A percentile compares a stretch with the other conserved stretches of the same genome.
Conservation (phyloP, 768 basidiomycete species). For the Cantharellus cinnabarinus region DNA sequence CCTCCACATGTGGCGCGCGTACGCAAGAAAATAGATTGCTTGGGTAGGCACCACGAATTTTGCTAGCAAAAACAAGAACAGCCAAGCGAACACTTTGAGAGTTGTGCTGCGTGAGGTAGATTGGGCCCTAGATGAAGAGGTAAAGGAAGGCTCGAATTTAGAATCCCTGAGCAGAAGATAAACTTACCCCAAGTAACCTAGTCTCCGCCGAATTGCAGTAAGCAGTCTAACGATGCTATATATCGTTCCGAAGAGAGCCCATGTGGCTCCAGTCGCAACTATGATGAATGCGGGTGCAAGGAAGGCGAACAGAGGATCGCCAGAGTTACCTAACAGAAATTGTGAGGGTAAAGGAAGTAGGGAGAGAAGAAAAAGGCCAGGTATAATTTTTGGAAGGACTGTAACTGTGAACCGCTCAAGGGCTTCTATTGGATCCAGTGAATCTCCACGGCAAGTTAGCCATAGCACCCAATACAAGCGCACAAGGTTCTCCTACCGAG, state of each 20-base stretch:
- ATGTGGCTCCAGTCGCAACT: conserved; percentile 17
- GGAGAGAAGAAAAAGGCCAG: conserved; percentile 25
- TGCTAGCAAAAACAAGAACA: background rate
- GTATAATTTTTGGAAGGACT: conserved; percentile 25
- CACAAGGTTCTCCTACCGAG: background rate
- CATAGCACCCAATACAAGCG: background rate
- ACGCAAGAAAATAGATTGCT: background rate
- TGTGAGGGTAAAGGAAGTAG: conserved; percentile 34
- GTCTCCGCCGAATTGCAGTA: background rate
- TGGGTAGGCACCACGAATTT: background rate
- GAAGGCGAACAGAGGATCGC: conserved; percentile 26
- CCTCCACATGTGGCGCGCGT: background rate
- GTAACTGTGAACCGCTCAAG: conserved; percentile 24
- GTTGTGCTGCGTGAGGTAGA: background rate
- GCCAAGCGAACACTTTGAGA: background rate
- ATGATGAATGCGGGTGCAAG: conserved; percentile 38
- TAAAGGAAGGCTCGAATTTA: background rate
- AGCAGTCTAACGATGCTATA: background rate
- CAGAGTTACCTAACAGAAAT: conserved; percentile 41
- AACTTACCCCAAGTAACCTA: background rate
- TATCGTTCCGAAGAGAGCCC: background rate
- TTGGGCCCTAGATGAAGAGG: background rate
- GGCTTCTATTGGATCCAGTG: conserved; percentile 32
- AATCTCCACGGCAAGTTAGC: conserved; percentile 1
- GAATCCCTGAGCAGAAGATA: background rate